phyloP scores from a whole-genome alignment of 345 rosid genomes.

The Reutealis trisperma region DNA sequence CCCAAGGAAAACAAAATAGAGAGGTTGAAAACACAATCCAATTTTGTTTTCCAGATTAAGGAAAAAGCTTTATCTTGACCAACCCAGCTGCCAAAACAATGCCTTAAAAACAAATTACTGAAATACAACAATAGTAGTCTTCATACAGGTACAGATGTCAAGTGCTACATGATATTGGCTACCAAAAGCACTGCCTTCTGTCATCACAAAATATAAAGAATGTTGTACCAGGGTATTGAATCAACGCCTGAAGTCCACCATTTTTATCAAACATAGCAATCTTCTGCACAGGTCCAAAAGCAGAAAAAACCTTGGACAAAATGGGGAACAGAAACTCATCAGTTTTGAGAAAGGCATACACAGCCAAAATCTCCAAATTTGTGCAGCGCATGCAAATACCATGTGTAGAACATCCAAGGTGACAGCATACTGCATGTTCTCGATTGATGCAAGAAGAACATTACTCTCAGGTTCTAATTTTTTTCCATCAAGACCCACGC shows the following conservation, averaged over 20 bases:
- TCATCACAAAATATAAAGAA: background rate
- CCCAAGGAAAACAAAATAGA: background rate
- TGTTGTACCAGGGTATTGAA: conserved; percentile 74
- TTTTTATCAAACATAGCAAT: conserved; percentile 99
- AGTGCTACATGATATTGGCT: background rate
- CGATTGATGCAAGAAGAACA: conserved; percentile 97
- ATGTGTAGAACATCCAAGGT: conserved; percentile 91
- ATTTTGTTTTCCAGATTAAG: background rate
- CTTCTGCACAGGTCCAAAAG: conserved; percentile 95
- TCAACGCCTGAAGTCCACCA: conserved; percentile 87
- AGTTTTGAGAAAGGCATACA: conserved; percentile 2
- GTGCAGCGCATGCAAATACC: conserved; percentile 46
- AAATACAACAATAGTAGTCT: background rate
- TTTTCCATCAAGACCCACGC: conserved; percentile 84
- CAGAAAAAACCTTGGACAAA: conserved; percentile 70
- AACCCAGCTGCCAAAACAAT: background rate
- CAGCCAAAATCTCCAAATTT: conserved; percentile 6
- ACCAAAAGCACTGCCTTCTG: background rate
- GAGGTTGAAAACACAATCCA: background rate
- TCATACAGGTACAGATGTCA: background rate
- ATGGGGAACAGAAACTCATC: background rate
- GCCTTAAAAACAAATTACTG: background rate
- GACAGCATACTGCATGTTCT: conserved; percentile 99
- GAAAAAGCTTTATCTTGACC: background rate
- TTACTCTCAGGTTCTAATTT: conserved; percentile 97